These are phyloP conservation scores for Plenodomus biglobosus DNA, from an alignment of 2,329 filamentous ascomycete species.

Conservation along the genomic window DNA sequence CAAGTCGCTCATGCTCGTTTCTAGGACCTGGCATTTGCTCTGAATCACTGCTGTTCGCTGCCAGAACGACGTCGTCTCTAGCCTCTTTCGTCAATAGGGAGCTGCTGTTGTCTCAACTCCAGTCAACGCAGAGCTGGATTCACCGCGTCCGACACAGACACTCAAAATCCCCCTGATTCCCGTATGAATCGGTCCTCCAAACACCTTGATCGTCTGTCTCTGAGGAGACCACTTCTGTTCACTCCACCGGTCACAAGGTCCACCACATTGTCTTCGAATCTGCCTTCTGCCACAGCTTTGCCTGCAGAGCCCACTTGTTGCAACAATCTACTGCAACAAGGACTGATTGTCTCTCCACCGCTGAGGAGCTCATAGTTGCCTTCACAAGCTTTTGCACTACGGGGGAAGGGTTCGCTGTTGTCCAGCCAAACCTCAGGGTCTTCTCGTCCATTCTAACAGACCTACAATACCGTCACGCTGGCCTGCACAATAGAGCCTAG, in stretches of 20 bases:
- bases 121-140: conserved; percentile 31
- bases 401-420: conserved; percentile 12
- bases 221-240: conserved; percentile 31
- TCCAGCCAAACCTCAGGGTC: conserved; percentile 14
- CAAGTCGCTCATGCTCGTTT: conserved; percentile 38
- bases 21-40: conserved; percentile 40
- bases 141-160: conserved; percentile 32
- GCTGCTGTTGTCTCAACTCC: conserved; percentile 32
- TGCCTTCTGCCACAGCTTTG: conserved; percentile 18
- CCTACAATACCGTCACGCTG: conserved; percentile 39
- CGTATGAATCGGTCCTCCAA: conserved; percentile 43
- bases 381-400: background rate
- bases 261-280: conserved; percentile 26
- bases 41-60: conserved; percentile 39
- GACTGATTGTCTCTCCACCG: conserved; percentile 20
- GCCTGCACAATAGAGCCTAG: conserved; percentile 37
- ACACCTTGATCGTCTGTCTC: conserved; percentile 39
- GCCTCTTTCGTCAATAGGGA: conserved; percentile 36
- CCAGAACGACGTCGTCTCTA: conserved; percentile 27
- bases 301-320: conserved; percentile 21
- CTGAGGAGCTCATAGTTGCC: conserved; percentile 14
- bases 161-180: conserved; percentile 42
- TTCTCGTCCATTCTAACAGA: conserved; percentile 8
- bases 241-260: conserved; percentile 35
- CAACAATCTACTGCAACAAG: conserved; percentile 27